phyloP scores from a whole-genome alignment of 1,284 basidiomycete genomes.

The Inonotus hispidus region DNA sequence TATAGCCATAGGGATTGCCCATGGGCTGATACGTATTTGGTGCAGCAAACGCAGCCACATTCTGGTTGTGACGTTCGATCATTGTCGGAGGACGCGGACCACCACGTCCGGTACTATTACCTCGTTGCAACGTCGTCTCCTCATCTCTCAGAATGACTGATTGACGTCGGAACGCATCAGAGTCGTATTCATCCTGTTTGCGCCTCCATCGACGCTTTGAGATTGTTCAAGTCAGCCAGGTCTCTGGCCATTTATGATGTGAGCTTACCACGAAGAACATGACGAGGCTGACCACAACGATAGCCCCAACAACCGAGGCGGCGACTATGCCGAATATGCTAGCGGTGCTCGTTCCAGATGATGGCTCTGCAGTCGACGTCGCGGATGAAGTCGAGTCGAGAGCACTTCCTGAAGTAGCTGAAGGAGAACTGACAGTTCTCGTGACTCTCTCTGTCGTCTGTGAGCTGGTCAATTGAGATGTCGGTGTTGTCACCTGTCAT shows the following conservation, averaged over 20 bases:
- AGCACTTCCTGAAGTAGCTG: conserved; percentile 20
- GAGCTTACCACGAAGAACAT: conserved; percentile 50
- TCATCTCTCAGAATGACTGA: conserved; percentile 55
- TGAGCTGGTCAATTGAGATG: not conserved
- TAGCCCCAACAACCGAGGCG: conserved; percentile 44
- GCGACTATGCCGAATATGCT: conserved; percentile 49
- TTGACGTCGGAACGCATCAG: conserved; percentile 50
- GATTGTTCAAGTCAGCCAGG: conserved; percentile 5
- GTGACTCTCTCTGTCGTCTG: not conserved
- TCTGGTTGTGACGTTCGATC: conserved; percentile 41
- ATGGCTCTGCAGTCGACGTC: conserved; percentile 19
- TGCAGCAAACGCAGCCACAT: conserved; percentile 20
- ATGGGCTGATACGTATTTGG: conserved; percentile 25
- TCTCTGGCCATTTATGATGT: not conserved
- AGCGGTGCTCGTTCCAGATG: conserved; percentile 30
- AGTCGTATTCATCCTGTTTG: conserved; percentile 42
- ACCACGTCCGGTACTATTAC: conserved; percentile 30
- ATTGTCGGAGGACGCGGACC: conserved; percentile 51
- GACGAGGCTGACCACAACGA: conserved; percentile 41
- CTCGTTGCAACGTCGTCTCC: conserved; percentile 28
- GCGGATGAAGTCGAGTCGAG: conserved; percentile 18
- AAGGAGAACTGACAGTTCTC: conserved; percentile 8
- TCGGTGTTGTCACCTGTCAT: not conserved
- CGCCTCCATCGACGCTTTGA: conserved; percentile 43
- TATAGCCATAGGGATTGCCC: conserved; percentile 22